Evolutionary conservation across 2,329 filamentous ascomycete species (phyloP).

Genomic region (Aspergillus intermedius): DNA sequence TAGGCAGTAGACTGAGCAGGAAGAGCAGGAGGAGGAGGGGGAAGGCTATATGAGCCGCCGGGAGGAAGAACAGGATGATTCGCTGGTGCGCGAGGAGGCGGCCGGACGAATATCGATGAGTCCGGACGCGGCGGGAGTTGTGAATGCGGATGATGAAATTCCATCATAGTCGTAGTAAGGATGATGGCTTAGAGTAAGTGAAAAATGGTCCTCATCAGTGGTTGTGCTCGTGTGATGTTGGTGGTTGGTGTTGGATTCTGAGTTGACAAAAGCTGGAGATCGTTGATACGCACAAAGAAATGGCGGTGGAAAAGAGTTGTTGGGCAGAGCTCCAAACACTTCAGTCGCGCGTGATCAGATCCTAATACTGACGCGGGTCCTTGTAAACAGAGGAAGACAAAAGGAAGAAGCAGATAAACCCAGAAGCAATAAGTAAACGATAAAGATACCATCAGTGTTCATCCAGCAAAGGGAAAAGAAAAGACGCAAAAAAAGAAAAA

Average conservation of each 20-base stretch:
- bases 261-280: too few relatives aligned
- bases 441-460: too few relatives aligned
- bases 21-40: constrained; percentile 25
- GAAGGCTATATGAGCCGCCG: neutral
- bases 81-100: neutral
- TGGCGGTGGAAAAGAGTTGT: constrained; percentile 1
- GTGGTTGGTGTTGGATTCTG: neutral
- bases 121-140: constrained; percentile 23
- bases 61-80: constrained; percentile 5
- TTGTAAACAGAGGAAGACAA: too few relatives aligned
- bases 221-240: neutral
- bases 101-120: constrained; percentile 22
- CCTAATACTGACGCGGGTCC: too few relatives aligned
- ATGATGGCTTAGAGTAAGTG: neutral
- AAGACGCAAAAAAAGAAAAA: constrained; percentile 5
- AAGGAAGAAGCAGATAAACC: too few relatives aligned
- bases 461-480: neutral
- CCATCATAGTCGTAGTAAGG: constrained; percentile 16
- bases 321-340: too few relatives aligned
- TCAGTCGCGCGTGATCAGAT: too few relatives aligned
- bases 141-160: constrained; percentile 17
- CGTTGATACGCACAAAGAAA: neutral
- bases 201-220: neutral
- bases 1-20: constrained; percentile 13
- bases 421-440: too few relatives aligned